Evolutionary conservation across 169 alveolate species (phyloP), one percentile per base, ranked within the genome.

Genomic region (Theileria orientalis): DNA sequence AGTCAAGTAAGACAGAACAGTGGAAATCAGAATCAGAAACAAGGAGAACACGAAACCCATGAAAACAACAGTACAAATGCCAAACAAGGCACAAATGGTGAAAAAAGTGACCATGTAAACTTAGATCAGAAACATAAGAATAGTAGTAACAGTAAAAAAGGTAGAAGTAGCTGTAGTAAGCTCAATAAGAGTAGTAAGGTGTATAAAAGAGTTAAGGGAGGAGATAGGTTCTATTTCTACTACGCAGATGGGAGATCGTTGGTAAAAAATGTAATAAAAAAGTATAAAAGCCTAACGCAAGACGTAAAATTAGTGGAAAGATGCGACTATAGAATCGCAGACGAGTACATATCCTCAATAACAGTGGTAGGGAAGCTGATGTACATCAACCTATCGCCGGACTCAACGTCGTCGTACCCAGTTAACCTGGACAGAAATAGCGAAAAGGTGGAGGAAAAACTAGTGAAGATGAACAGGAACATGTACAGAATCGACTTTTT

Each of bases 311-410:
- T 44, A 25, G 56, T 47, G 21, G 25, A 8, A 29, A 47, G 59
- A 63, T 47, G 2, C n/a, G 59, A 63, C 56, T 63, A 63, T 32
- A 42, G 25, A 33, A 44, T 63, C 16, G 25, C n/a, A 33, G 72
- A 63, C 51, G 51, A 63, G 35, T 44, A 63, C 35, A 63, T 63
- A 63, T 63, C 72, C n/a, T 33, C 72, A 2, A 44, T 63, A 19
- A 47, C 59, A 33, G 72, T 63, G n/a, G 35, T 44, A 8, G 60
- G 25, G 14, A 63, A 63, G 13, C 29, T 19, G 41, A 14, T 56
- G 66, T 56, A 56, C 37, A 25, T 56, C 21, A 56, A 56, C 21
- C 14, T 56, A 32, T 23, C 66, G 6, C 37, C 66, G 0, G 37
- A 40, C 37, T 56, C 32, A 8, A 14, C 66, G 23, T n/a, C 66